Base-by-base conservation (phyloP, 306 rosid genomes). In the Prunus kanzakura region DNA sequence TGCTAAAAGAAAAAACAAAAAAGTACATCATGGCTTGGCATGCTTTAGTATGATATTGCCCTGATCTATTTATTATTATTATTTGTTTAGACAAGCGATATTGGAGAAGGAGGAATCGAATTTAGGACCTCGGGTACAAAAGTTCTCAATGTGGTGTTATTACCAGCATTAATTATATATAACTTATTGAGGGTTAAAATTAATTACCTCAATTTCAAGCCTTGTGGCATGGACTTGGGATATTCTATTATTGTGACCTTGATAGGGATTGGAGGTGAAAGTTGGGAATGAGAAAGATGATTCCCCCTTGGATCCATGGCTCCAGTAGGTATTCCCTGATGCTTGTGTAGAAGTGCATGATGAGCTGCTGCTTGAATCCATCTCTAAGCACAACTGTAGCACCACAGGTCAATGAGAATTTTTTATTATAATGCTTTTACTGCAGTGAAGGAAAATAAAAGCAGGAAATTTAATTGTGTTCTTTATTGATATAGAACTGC, bases 351-450 rank as follows among this genome's bases (percentile, higher is more conserved):
- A 89, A 83, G 75, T 82, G 52, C 66, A 69, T 3, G 92, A 84
- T 10, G 98, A 85, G 29, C 84, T 74, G 43, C 86, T 84, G 56
- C 43, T 38, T 38, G 93, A 88, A 47, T 89, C 92, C 84, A 82
- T 85, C 75, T 89, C 92, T 61, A 80, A 43, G 76, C 86, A 91
- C 55, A 93, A 83, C 98, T 93, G 82, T 69, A n/a, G n/a, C 35
- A 64, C 38, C 49, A 74, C 3, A 58, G 14, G 38, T 18, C n/a
- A 58, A 10, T 16, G 22, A 23, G 6, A 60, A 60, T 20, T 11
- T 16, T 4, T 65, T 5, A 29, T 19, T 15, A 46, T 32, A 38
- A 19, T 15, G 6, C 2, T 35, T 46, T 64, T 64, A n/a, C 20
- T 64, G 15, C 23, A 15, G 55, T 50, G 13, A 2, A 29, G 47